Percentiles rank a stretch among this genome's conserved stretches.
phyloP scores from a whole-genome alignment of 305 asterid genomes.

The Plantago lanceolata region DNA sequence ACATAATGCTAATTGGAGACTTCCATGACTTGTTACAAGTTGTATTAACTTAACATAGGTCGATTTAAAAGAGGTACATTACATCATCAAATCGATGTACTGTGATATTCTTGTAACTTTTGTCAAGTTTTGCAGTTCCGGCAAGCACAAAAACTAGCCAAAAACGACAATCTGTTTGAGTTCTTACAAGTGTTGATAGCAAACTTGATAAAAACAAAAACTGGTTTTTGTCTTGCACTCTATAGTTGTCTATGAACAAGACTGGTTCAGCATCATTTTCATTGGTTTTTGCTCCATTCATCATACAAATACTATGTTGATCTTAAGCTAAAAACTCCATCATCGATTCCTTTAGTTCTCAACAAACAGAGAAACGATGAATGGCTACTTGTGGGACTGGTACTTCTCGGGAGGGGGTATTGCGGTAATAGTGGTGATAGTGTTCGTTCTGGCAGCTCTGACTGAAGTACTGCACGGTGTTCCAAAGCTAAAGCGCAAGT shows the following conservation, averaged over 20 bases:
- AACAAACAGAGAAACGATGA: neutral
- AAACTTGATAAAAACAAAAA: neutral
- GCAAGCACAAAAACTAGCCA: neutral
- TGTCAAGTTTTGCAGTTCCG: neutral
- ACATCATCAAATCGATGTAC: neutral
- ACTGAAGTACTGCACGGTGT: constrained; percentile 41
- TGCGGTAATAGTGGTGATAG: constrained; percentile 38
- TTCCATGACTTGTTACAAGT: neutral
- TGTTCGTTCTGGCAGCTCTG: constrained; percentile 37
- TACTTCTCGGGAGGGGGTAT: neutral
- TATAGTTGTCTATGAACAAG: neutral
- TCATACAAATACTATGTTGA: neutral
- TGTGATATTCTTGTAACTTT: neutral
- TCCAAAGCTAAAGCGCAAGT: constrained; percentile 20
- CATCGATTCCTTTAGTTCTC: no score
- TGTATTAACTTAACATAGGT: no score
- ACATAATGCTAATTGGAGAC: neutral
- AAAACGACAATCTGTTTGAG: neutral
- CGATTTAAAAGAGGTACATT: no score
- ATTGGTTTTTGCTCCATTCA: neutral
- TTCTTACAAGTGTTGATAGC: neutral
- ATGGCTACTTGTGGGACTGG: neutral
- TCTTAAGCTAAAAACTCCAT: no score
- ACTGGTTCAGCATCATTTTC: neutral
- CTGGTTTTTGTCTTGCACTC: neutral